Percentiles rank a stretch among this genome's conserved stretches.
Conservation (phyloP, 345 rosid species). For the Brassica incana region DNA sequence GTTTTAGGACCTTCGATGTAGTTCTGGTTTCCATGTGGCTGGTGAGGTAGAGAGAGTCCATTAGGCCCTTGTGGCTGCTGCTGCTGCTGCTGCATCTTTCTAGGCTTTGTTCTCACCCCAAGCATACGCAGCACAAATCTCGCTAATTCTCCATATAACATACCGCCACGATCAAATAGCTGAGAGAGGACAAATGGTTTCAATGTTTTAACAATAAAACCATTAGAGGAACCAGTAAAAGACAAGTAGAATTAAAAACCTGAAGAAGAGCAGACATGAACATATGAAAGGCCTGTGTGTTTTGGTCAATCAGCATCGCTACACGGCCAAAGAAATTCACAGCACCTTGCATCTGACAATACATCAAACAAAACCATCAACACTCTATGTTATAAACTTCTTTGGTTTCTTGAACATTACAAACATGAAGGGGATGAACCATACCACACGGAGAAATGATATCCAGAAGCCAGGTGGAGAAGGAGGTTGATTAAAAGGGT, state of each 20-base stretch:
- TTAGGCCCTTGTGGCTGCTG: conserved; percentile 64
- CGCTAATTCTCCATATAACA: conserved; percentile 92
- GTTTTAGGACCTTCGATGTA: conserved; percentile 72
- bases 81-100: conserved; percentile 50
- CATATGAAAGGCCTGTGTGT: conserved; percentile 89
- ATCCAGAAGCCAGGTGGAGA: conserved; percentile 99
- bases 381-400: conserved; percentile 2
- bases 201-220: conserved; percentile 12
- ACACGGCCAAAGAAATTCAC: conserved; percentile 81
- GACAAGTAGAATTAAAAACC: conserved; percentile 39
- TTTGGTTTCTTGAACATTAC: not conserved
- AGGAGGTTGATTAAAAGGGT: conserved; percentile 78
- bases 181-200: conserved; percentile 46
- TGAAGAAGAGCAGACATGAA: conserved; percentile 93
- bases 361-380: conserved; percentile 21
- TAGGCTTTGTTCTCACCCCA: conserved; percentile 74
- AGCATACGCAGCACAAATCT: conserved; percentile 84
- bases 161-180: conserved; percentile 89
- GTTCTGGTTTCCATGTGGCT: conserved; percentile 64
- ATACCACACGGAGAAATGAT: conserved; percentile 87
- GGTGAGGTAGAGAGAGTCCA: conserved; percentile 54
- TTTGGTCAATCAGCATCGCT: conserved; percentile 79
- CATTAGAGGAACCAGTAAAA: not conserved
- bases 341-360: conserved; percentile 77
- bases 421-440: conserved; percentile 18